A percentile compares a stretch with the other conserved stretches of the same genome.
These are phyloP conservation scores for Arthrobotrys sinensis DNA, from an alignment of 2,329 filamentous ascomycete species.

Conservation along the genomic window DNA sequence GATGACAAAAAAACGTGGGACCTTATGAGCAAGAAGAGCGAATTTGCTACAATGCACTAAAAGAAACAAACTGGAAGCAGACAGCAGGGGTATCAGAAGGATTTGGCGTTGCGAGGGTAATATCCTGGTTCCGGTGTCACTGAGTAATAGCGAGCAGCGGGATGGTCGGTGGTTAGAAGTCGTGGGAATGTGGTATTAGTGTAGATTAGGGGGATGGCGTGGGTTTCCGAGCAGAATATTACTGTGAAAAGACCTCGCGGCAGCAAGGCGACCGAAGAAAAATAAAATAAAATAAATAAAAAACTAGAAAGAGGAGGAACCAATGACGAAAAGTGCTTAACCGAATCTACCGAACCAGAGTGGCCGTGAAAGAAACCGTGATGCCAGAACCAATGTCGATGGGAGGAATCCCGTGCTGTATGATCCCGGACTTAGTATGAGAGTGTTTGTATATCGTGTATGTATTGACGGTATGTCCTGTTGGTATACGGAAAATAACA, in stretches of 20 bases:
- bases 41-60: constrained; percentile 38
- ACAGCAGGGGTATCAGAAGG: constrained; percentile 19
- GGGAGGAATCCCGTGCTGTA: neutral
- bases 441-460: constrained; percentile 20
- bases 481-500: constrained; percentile 23
- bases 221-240: constrained; percentile 58
- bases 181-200: constrained; percentile 42
- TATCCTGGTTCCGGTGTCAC: constrained; percentile 35
- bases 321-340: constrained; percentile 11
- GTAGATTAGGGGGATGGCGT: constrained; percentile 38
- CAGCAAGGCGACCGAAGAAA: constrained; percentile 21
- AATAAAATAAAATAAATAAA: neutral
- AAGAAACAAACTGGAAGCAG: constrained; percentile 11
- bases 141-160: constrained; percentile 24
- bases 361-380: constrained; percentile 23
- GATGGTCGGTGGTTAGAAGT: constrained; percentile 13
- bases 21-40: constrained; percentile 53
- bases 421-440: constrained; percentile 5
- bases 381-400: constrained; percentile 23
- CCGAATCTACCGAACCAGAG: constrained; percentile 37
- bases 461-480: constrained; percentile 19
- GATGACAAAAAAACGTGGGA: constrained; percentile 50
- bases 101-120: constrained; percentile 29
- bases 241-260: constrained; percentile 51
- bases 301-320: neutral